These are phyloP conservation scores for Grosmannia penicillata DNA, from an alignment of 2,329 filamentous ascomycete genomes.

Conservation along the genomic window DNA sequence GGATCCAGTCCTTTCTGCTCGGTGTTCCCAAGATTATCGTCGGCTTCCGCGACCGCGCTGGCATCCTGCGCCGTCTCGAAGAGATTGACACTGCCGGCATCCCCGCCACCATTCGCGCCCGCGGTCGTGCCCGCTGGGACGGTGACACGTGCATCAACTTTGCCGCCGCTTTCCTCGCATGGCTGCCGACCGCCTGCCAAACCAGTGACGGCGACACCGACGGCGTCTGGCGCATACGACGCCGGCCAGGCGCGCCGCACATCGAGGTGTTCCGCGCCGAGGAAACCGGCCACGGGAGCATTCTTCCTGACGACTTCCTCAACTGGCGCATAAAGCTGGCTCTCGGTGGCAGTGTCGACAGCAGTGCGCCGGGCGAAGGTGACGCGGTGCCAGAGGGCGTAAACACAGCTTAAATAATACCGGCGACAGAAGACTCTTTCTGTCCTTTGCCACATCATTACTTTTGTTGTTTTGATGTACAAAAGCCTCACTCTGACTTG, in stretches of 20 bases:
- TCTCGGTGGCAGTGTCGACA: conserved; percentile 11
- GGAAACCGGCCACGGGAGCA: conserved; percentile 59
- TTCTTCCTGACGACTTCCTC: conserved; percentile 64
- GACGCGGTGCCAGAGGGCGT: too few relatives aligned
- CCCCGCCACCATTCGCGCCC: conserved; percentile 56
- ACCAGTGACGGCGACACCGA: conserved; percentile 13
- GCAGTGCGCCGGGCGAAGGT: too few relatives aligned
- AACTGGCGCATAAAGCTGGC: conserved; percentile 52
- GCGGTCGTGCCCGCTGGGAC: conserved; percentile 59
- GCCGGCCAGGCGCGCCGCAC: conserved; percentile 41
- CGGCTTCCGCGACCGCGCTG: conserved; percentile 63
- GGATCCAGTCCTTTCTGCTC: conserved; percentile 90
- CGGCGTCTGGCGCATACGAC: conserved; percentile 69
- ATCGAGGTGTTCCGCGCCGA: conserved; percentile 65
- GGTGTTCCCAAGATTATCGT: conserved; percentile 87
- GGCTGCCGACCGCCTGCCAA: conserved; percentile 47
- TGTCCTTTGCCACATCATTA: too few relatives aligned
- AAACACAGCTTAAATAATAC: too few relatives aligned
- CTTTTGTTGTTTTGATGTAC: too few relatives aligned
- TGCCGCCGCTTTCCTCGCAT: conserved; percentile 60
- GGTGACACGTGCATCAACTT: conserved; percentile 92
- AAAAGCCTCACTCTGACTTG: too few relatives aligned
- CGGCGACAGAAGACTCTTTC: too few relatives aligned
- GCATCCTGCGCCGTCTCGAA: conserved; percentile 56
- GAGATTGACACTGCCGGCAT: conserved; percentile 70